Base-by-base conservation (phyloP, 257 asterid genomes). In the Linderniella brevidens region DNA sequence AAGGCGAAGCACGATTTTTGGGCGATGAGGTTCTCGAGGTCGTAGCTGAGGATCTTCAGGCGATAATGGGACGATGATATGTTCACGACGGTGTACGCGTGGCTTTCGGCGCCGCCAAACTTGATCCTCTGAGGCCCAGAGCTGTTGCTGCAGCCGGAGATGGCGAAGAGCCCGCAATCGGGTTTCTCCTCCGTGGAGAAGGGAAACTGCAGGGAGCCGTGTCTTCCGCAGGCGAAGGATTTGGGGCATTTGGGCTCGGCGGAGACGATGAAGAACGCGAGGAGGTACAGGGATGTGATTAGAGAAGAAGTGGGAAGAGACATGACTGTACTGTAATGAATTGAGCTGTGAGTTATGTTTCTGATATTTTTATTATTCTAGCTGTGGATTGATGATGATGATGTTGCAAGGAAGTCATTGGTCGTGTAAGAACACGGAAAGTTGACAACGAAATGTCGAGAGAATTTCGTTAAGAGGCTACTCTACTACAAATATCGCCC, bases 81-180 rank as follows among this genome's bases (percentile, higher is more conserved):
- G 0, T 8, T 0, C 20, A 12, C 0, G 40, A 49, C 29, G 0
- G 19, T 17, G 32, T n/a, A 49, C 58, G 0, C n/a, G n/a, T n/a
- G n/a, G 17, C 0, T 18, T 16, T 8, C 32, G 32, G 4, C 41
- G 5, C n/a, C 1, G 10, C 5, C 39, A 8, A 70, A 32, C 11
- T 46, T 19, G 14, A 70, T n/a, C 36, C 0, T 19, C 48, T 62
- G 78, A 14, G 0, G 0, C 9, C 39, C 8, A 5, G 2, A 0
- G 19, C 13, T 8, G 41, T 73, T 66, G 8, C 49, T 25, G 6
- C 16, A 13, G 60, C 13, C 39, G 6, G 8, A 35, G 46, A 38
- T 40, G 32, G 32, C 6, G 32, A 25, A 25, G 4, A 63, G 46
- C 3, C 74, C 73, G 19, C 74, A 66, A 3, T 19, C 12, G 7